Percentiles rank a stretch among this genome's conserved stretches.
phyloP scores from a whole-genome alignment of 2,329 filamentous ascomycete genomes.

The Sporothrix mexicana region DNA sequence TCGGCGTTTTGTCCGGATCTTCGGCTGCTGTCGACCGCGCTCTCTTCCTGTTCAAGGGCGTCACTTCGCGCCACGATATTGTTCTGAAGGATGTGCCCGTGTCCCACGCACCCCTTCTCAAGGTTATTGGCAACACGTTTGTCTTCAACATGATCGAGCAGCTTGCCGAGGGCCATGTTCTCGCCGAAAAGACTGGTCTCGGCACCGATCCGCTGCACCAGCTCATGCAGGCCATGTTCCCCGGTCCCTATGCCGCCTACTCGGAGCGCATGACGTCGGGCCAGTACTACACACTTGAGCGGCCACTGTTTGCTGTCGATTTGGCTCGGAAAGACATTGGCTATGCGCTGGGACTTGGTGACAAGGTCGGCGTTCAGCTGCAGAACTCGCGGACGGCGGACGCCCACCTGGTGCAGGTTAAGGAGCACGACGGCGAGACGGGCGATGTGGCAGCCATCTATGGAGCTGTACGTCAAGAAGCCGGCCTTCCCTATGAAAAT shows the following conservation, averaged over 20 bases:
- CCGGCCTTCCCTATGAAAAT: constrained; percentile 76
- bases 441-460: constrained; percentile 86
- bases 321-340: constrained; percentile 81
- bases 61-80: constrained; percentile 71
- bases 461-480: constrained; percentile 75
- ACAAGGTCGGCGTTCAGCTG: constrained; percentile 65
- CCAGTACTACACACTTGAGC: constrained; percentile 76
- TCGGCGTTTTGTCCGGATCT: constrained; percentile 75
- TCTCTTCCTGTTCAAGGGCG: constrained; percentile 72
- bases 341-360: constrained; percentile 73
- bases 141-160: constrained; percentile 82
- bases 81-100: constrained; percentile 73
- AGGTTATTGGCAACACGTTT: constrained; percentile 87
- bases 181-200: constrained; percentile 81
- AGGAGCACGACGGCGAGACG: constrained; percentile 67
- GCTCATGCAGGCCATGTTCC: constrained; percentile 75
- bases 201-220: constrained; percentile 72
- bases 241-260: constrained; percentile 76
- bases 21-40: constrained; percentile 65
- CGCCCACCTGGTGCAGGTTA: constrained; percentile 70
- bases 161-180: constrained; percentile 75
- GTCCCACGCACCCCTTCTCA: constrained; percentile 72
- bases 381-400: constrained; percentile 70
- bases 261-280: constrained; percentile 74
- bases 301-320: constrained; percentile 83